Percentiles rank a stretch among this genome's conserved stretches.
phyloP scores from a whole-genome alignment of 768 basidiomycete species.

The Leccinellum rugosiceps region DNA sequence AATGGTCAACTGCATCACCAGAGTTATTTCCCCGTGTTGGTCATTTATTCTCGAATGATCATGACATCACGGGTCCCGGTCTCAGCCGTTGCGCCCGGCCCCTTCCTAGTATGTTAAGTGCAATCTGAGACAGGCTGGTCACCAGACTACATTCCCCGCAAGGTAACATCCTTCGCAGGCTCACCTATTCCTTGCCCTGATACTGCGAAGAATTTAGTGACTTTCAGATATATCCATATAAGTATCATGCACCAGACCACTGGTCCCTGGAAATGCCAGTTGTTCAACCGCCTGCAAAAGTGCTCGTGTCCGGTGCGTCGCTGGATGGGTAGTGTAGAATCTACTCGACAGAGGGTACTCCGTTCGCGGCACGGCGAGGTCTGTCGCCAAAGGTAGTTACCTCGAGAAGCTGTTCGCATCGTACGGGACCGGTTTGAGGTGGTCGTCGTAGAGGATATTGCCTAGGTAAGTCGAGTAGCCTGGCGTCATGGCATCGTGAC shows the following conservation, averaged over 20 bases:
- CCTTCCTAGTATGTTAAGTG: too few relatives aligned
- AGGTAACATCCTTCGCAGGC: too few relatives aligned
- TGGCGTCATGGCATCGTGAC: neutral
- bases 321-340: constrained; percentile 47
- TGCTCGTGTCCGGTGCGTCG: constrained; percentile 28
- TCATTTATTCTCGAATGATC: too few relatives aligned
- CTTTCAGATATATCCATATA: too few relatives aligned
- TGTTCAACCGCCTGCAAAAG: constrained; percentile 26
- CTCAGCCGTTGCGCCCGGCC: too few relatives aligned
- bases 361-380: constrained; percentile 67
- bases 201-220: too few relatives aligned
- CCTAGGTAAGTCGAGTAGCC: constrained; percentile 37
- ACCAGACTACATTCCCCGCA: too few relatives aligned
- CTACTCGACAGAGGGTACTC: constrained; percentile 61
- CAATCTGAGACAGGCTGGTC: too few relatives aligned
- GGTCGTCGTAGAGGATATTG: constrained; percentile 69
- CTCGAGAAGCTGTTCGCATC: constrained; percentile 51
- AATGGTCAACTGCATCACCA: too few relatives aligned
- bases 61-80: too few relatives aligned
- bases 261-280: constrained; percentile 17
- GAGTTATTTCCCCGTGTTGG: too few relatives aligned
- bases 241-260: neutral
- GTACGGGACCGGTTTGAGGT: constrained; percentile 58
- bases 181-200: too few relatives aligned
- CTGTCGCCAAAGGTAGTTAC: constrained; percentile 54